phyloP scores from a whole-genome alignment of 108 stramenopile genomes.

The Schizochytrium sp. region DNA sequence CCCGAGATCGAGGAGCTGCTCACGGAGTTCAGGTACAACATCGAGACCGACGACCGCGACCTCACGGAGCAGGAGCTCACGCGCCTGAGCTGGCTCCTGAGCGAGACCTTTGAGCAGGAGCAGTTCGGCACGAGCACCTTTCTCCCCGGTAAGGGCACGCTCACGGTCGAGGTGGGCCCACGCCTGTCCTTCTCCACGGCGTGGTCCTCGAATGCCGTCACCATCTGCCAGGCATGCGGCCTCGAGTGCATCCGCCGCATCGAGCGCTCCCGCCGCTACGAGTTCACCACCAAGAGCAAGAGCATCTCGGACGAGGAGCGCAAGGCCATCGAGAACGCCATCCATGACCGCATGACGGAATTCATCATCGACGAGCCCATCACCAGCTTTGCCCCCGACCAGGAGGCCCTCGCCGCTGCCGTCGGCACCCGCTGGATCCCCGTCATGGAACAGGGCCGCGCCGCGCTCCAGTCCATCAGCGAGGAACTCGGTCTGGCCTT shows the following conservation, averaged over 20 bases:
- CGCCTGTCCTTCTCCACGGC: constrained; percentile 93
- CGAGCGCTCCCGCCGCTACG: constrained; percentile 74
- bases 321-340: constrained; percentile 43
- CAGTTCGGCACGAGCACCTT: not conserved
- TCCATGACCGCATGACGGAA: constrained; percentile 99
- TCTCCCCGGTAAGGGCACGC: constrained; percentile 7
- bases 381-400: constrained; percentile 61
- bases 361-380: constrained; percentile 69
- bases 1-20: not conserved
- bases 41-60: constrained; percentile 8
- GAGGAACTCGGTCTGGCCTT: constrained; percentile 81
- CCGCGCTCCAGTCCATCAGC: constrained; percentile 81
- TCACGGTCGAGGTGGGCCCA: constrained; percentile 86
- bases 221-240: constrained; percentile 75
- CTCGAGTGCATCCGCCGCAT: constrained; percentile 58
- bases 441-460: constrained; percentile 75
- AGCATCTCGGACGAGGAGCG: constrained; percentile 33
- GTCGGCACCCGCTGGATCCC: constrained; percentile 68
- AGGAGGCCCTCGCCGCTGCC: constrained; percentile 33
- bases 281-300: constrained; percentile 31
- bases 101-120: constrained; percentile 30
- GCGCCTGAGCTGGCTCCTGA: constrained; percentile 24
- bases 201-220: constrained; percentile 83
- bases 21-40: constrained; percentile 26
- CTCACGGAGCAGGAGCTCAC: not conserved